phyloP scores from a whole-genome alignment of 768 basidiomycete species.

The Ephemerocybe angulata region DNA sequence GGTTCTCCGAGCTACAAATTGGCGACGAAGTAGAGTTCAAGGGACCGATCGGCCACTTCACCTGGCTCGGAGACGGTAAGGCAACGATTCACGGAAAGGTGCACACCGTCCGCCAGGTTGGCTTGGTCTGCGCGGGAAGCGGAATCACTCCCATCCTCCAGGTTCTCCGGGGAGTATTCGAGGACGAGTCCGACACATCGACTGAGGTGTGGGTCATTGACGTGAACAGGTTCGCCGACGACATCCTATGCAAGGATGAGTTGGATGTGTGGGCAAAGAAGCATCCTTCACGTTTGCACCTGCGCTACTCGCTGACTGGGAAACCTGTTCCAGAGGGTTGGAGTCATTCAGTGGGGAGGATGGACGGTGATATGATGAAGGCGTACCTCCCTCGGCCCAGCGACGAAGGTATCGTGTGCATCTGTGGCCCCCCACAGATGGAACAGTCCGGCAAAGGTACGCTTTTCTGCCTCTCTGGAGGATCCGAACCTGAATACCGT shows the following conservation, averaged over 20 bases:
- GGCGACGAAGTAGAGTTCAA: constrained; percentile 54
- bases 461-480: neutral
- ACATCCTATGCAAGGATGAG: constrained; percentile 50
- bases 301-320: constrained; percentile 44
- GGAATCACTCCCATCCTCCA: constrained; percentile 61
- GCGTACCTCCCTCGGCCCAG: constrained; percentile 38
- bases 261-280: constrained; percentile 35
- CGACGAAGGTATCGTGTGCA: constrained; percentile 37
- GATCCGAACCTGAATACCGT: neutral
- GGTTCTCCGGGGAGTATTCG: constrained; percentile 41
- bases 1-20: constrained; percentile 39
- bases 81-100: constrained; percentile 34
- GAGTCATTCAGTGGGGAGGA: constrained; percentile 38
- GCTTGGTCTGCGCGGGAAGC: constrained; percentile 56
- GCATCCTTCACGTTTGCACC: constrained; percentile 28
- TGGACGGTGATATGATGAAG: constrained; percentile 35
- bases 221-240: constrained; percentile 43
- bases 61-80: constrained; percentile 42
- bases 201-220: constrained; percentile 46
- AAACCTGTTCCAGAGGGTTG: constrained; percentile 31
- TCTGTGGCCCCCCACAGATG: constrained; percentile 45
- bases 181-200: constrained; percentile 31
- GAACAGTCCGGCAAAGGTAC: constrained; percentile 17
- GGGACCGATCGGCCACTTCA: constrained; percentile 57
- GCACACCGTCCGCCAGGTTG: constrained; percentile 36